Conservation (phyloP, 805 yeast genomes). For the Torulaspora maleeae region DNA sequence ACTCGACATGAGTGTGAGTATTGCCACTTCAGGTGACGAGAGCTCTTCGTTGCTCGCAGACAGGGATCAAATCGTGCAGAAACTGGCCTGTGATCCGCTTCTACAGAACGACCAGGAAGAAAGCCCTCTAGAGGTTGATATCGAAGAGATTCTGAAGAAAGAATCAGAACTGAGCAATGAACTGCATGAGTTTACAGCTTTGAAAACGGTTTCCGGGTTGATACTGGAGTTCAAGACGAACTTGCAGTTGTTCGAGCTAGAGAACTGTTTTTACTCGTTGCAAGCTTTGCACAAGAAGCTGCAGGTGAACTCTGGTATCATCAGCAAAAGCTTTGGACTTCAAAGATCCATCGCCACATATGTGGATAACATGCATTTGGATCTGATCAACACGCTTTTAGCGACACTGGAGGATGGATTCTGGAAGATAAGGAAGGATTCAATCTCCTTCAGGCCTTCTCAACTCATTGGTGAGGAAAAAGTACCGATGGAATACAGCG, state of each 20-base stretch:
- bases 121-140: neutral
- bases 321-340: slow-evolving; percentile 26
- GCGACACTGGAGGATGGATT: slow-evolving; percentile 20
- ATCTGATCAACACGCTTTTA: slow-evolving; percentile 19
- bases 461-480: slow-evolving; percentile 13
- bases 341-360: slow-evolving; percentile 27
- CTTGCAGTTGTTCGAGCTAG: slow-evolving; percentile 28
- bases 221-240: slow-evolving; percentile 31
- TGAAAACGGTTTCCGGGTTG: slow-evolving; percentile 22
- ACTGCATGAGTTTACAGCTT: slow-evolving; percentile 19
- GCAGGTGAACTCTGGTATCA: slow-evolving; percentile 13
- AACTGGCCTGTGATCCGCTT: slow-evolving; percentile 8
- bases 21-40: neutral
- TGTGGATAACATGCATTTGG: slow-evolving; percentile 28
- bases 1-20: neutral
- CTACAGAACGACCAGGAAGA: neutral
- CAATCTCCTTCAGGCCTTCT: slow-evolving; percentile 12
- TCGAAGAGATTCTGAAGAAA: slow-evolving; percentile 11
- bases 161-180: slow-evolving; percentile 22
- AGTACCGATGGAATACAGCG: slow-evolving; percentile 18
- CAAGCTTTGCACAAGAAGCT: slow-evolving; percentile 26
- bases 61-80: slow-evolving; percentile 2
- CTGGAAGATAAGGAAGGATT: slow-evolving; percentile 21
- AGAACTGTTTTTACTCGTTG: slow-evolving; percentile 33
- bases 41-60: slow-evolving; percentile 1